Evolutionary conservation across 345 rosid species (phyloP), one percentile per base, ranked within the genome.

Genomic region (Angophora floribunda): DNA sequence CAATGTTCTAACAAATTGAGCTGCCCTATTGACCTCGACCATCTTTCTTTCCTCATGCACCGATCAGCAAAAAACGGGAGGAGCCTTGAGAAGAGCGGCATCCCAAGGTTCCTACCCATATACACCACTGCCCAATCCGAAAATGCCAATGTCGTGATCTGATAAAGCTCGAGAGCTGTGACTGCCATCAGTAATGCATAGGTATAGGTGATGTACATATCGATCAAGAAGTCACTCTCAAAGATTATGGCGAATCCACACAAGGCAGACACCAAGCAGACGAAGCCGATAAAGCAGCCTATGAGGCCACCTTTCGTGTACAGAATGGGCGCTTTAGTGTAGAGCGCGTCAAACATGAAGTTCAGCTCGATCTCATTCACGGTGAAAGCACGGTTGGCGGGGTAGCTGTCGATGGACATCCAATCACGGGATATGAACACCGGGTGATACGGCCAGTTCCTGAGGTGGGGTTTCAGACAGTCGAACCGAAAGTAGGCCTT

Each of bases 351-450:
- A 6, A 91, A 91, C 88, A 92, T 86, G 87, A 93, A 88, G 65
- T 24, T 52, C 90, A 92, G 93, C 65, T 92, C 95, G 63, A 90
- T 89, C 88, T 89, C 95, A 80, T 91, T 88, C 49, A 92, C 55
- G n/a, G 85, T 30, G 61, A 93, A 90, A 10, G 92, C 5, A 13
- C 13, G 19, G 45, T 32, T 45, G 65, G 65, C n/a, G 4, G 30
- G 13, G 65, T 59, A 59, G 24, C 63, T 24, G n/a, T 57, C 65
- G 13, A 24, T 2, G 65, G 65, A 24, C 30, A 59, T 59, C 65
- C 65, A 59, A 59, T 59, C 65, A n/a, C 14, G 65, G n/a, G n/a
- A 24, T 59, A 59, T 12, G 65, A 57, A 51, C 49, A 14, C 14
- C 7, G 61, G 78, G 21, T 86, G 78, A n/a, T 86, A 86, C 65